Percentiles rank a stretch among this genome's conserved stretches.
These are phyloP conservation scores for Rhizoclosmatium globosum DNA, from an alignment of 192 early-diverging fungal species.

Conservation along the genomic window DNA sequence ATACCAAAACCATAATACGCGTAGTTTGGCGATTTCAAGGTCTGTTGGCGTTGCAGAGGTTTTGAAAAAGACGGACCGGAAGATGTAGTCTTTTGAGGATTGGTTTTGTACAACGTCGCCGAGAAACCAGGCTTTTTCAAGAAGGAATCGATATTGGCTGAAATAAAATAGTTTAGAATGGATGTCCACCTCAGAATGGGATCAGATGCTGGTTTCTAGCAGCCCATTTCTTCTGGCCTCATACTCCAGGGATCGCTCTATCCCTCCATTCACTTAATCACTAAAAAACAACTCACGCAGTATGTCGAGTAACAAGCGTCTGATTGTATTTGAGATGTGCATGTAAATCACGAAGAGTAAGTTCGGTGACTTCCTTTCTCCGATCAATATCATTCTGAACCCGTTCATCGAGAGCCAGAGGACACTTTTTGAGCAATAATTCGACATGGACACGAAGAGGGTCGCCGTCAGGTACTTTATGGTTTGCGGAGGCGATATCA, in stretches of 20 bases:
- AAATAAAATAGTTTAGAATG: not conserved
- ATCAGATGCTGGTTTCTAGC: no score
- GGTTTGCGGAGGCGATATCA: conserved; percentile 56
- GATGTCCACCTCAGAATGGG: no score
- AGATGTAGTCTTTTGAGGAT: conserved; percentile 63
- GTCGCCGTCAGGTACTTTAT: conserved; percentile 47
- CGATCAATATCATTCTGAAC: conserved; percentile 25
- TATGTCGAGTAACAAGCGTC: conserved; percentile 74
- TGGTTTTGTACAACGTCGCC: conserved; percentile 83
- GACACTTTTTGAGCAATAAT: conserved; percentile 67
- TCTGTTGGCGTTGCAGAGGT: conserved; percentile 23
- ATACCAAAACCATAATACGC: conserved; percentile 86
- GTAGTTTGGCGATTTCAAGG: conserved; percentile 36
- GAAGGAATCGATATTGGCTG: conserved; percentile 77
- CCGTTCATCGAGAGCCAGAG: conserved; percentile 49
- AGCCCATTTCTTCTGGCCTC: no score
- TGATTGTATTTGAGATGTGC: conserved; percentile 75
- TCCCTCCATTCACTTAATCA: not conserved
- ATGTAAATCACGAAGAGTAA: conserved; percentile 75
- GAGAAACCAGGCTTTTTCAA: conserved; percentile 80
- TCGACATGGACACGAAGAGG: conserved; percentile 71
- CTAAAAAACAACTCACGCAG: conserved; percentile 61
- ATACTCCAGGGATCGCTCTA: no score
- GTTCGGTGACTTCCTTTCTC: conserved; percentile 55
- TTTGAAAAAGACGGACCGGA: conserved; percentile 44